Conservation (phyloP, 495 filamentous ascomycete genomes). For the Neurospora sp. region DNA sequence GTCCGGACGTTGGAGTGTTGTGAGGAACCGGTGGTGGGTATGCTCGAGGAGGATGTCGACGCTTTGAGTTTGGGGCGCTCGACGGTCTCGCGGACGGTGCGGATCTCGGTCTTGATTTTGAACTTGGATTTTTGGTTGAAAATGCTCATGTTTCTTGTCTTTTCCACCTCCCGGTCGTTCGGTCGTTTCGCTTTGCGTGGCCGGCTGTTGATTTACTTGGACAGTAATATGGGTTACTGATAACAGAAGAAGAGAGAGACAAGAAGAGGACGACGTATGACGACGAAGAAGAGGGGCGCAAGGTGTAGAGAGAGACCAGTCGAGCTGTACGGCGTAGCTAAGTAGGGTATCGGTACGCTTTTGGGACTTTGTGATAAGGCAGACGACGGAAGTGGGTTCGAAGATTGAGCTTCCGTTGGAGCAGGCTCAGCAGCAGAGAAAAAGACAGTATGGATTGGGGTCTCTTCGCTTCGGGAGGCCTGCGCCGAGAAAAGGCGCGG, state of each 20-base stretch:
- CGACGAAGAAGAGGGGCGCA: background rate
- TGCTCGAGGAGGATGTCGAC: background rate
- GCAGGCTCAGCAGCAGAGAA: background rate
- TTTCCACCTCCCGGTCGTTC: background rate
- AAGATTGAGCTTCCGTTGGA: background rate
- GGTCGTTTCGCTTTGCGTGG: background rate
- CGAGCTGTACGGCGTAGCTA: background rate
- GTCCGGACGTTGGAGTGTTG: background rate
- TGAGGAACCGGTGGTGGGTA: background rate
- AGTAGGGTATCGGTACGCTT: background rate
- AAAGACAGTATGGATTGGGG: background rate
- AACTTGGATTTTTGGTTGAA: constrained; percentile 31
- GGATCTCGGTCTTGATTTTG: constrained; percentile 23
- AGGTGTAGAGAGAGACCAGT: background rate
- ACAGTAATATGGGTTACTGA: background rate
- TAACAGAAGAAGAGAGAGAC: background rate
- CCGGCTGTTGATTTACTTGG: background rate
- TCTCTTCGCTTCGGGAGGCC: background rate
- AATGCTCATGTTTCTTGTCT: constrained; percentile 19
- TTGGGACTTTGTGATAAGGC: background rate
- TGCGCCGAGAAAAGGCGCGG: background rate
- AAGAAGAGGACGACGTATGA: background rate
- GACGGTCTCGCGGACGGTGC: constrained; percentile 19
- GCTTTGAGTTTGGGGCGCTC: constrained; percentile 9
- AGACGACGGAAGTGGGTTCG: background rate